phyloP scores from a whole-genome alignment of 202 grass and related monocot genomes.

The Carex arenaria region DNA sequence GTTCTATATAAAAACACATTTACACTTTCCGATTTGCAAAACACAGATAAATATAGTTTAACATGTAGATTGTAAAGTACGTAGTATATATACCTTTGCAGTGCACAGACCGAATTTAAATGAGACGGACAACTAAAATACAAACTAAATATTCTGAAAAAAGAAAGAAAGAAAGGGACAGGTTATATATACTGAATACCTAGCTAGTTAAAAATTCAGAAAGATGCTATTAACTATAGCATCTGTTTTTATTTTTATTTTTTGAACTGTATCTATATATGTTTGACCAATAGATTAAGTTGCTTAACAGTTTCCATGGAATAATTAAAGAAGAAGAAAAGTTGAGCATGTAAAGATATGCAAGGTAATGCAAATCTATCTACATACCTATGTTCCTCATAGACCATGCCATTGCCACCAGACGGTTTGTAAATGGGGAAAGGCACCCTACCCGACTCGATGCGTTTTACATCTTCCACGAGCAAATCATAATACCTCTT shows the following conservation, averaged over 20 bases:
- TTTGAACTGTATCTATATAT: too few relatives aligned
- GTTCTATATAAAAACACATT: not conserved
- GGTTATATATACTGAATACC: too few relatives aligned
- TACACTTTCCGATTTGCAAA: not conserved
- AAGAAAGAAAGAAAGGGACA: too few relatives aligned
- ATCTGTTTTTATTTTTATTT: too few relatives aligned
- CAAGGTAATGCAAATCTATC: not conserved
- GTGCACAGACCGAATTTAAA: not conserved
- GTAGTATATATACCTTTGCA: not conserved
- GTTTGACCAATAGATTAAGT: too few relatives aligned
- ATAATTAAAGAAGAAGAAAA: not conserved
- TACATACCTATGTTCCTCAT: slow-evolving; percentile 36
- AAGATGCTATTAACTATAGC: too few relatives aligned
- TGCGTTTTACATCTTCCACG: slow-evolving; percentile 39
- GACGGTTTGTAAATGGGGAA: slow-evolving; percentile 53
- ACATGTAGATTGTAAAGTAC: not conserved
- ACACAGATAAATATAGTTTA: too few relatives aligned
- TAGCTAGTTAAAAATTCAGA: too few relatives aligned
- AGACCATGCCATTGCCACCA: slow-evolving; percentile 6
- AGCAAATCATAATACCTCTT: slow-evolving; percentile 62
- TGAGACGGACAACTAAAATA: not conserved
- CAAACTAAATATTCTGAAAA: too few relatives aligned
- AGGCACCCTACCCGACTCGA: slow-evolving; percentile 57
- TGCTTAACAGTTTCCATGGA: too few relatives aligned
- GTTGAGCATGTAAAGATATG: not conserved